Percentiles rank a stretch among this genome's conserved stretches.
Evolutionary conservation across 1,139 yeast species (phyloP).

Genomic region (Arxiozyma telluris): DNA sequence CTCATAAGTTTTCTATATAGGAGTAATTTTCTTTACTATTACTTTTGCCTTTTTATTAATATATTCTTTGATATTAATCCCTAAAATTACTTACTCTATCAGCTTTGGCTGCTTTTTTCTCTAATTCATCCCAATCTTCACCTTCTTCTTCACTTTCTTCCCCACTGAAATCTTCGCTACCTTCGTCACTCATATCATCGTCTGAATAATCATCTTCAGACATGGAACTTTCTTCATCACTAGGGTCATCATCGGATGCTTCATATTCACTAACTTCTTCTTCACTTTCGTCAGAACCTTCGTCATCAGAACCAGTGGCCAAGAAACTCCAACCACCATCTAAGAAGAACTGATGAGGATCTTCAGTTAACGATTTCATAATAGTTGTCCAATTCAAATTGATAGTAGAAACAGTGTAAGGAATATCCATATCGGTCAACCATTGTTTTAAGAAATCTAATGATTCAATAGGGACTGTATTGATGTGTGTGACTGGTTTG

Average conservation of each 20-base stretch:
- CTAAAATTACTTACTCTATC: conserved; percentile 30
- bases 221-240: conserved; percentile 66
- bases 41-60: neutral
- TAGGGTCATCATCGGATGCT: conserved; percentile 51
- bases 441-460: conserved; percentile 91
- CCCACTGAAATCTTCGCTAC: conserved; percentile 44
- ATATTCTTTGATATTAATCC: conserved; percentile 13
- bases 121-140: conserved; percentile 71
- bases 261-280: conserved; percentile 37
- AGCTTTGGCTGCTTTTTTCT: conserved; percentile 50
- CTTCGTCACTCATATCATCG: conserved; percentile 35
- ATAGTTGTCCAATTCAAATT: conserved; percentile 93
- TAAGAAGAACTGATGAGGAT: conserved; percentile 86
- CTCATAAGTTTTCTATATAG: neutral
- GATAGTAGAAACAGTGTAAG: conserved; percentile 89
- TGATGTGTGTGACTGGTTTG: conserved; percentile 82
- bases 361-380: conserved; percentile 87
- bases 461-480: conserved; percentile 88
- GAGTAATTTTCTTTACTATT: no score
- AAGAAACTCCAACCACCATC: conserved; percentile 97
- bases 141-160: conserved; percentile 49
- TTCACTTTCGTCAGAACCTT: conserved; percentile 50
- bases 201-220: conserved; percentile 43
- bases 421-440: conserved; percentile 93
- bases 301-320: conserved; percentile 60